These are phyloP conservation scores for Scytalidium sp. DNA, from an alignment of 2,329 filamentous ascomycete genomes.

Conservation along the genomic window DNA sequence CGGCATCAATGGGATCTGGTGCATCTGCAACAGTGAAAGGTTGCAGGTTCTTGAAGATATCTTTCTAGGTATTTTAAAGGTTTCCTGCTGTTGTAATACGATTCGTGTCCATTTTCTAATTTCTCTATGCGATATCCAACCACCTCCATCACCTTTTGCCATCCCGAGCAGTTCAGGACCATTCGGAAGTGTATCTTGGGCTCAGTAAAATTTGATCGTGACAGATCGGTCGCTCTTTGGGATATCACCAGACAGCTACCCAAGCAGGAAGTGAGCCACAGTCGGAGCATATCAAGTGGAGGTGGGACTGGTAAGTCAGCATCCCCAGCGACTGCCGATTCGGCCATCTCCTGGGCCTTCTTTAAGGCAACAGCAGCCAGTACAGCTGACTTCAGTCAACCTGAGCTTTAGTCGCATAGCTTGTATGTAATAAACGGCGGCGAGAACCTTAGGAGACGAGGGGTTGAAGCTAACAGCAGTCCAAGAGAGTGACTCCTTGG, in stretches of 20 bases:
- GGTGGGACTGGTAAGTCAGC: slow-evolving; percentile 5
- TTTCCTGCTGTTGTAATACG: too few relatives aligned
- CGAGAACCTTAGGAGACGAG: slow-evolving; percentile 10
- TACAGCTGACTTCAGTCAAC: slow-evolving; percentile 6
- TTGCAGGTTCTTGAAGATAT: too few relatives aligned
- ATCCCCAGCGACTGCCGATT: slow-evolving; percentile 3
- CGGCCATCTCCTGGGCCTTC: slow-evolving; percentile 8
- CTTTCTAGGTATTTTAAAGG: too few relatives aligned
- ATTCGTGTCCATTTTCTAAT: too few relatives aligned
- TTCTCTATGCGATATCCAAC: too few relatives aligned
- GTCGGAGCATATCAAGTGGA: slow-evolving; percentile 9
- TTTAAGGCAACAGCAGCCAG: slow-evolving; percentile 6
- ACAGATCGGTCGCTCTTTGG: slow-evolving; percentile 9
- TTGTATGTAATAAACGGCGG: slow-evolving; percentile 10
- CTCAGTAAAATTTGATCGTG: slow-evolving; percentile 12
- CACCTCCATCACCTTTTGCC: too few relatives aligned
- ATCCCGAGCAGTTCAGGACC: slow-evolving; percentile 6
- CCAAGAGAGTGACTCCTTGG: too few relatives aligned
- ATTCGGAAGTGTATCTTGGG: slow-evolving; percentile 6
- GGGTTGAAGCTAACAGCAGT: slow-evolving; percentile 8
- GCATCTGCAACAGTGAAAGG: too few relatives aligned
- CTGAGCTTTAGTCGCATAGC: slow-evolving; percentile 9
- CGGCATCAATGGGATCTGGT: too few relatives aligned
- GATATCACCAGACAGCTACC: slow-evolving; percentile 8
- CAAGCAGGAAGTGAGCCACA: slow-evolving; percentile 10